Conservation (phyloP, 73 alveolate species). For the Stentor coeruleus region DNA sequence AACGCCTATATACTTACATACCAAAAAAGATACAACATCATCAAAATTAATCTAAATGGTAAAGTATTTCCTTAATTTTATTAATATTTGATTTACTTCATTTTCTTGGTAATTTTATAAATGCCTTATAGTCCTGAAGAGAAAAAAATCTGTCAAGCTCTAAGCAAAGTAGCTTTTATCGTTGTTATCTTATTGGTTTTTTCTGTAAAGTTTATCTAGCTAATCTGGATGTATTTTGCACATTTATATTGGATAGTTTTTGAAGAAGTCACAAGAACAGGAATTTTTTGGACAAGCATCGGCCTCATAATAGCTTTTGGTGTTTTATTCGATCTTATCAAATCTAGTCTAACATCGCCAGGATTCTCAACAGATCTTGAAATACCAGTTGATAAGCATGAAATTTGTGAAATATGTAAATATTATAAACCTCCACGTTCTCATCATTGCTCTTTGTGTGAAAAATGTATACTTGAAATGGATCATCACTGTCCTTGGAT, state of each 20-base stretch:
- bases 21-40: background rate
- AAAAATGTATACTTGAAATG: conserved; percentile 71
- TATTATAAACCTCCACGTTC: conserved; percentile 76
- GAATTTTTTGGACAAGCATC: background rate
- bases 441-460: conserved; percentile 81
- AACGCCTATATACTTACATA: background rate
- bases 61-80: no score
- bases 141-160: no score
- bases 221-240: background rate
- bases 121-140: no score
- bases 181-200: background rate
- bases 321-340: background rate
- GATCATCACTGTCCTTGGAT: conserved; percentile 92
- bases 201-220: background rate
- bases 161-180: background rate
- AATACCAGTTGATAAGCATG: background rate
- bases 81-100: no score
- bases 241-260: background rate
- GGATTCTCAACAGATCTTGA: conserved; percentile 20
- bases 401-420: conserved; percentile 52
- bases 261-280: no score
- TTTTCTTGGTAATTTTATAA: no score
- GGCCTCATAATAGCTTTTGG: background rate
- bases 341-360: conserved; percentile 24
- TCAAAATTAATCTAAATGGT: no score